Evolutionary conservation across 495 filamentous ascomycete genomes (phyloP), one percentile per base, ranked within the genome.

Genomic region (Podospora bellae-mahoneyi): DNA sequence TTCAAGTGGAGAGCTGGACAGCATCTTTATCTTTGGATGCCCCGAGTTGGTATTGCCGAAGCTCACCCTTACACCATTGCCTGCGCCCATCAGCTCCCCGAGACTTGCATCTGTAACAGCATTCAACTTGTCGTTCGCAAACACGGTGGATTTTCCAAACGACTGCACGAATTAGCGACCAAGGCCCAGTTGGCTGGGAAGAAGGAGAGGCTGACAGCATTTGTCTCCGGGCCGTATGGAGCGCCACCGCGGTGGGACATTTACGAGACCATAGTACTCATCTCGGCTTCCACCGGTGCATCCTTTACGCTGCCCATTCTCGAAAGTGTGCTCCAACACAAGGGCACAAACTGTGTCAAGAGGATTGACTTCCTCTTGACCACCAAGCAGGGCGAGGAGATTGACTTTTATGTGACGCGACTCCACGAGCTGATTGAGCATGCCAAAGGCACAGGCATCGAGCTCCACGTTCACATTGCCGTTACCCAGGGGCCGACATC

Each of bases 21-120:
- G 71, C 90, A 95, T 69, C 82, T 93, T 3, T 92, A 93, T 68
- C 81, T 97, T 5, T 89, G 89, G 70, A 82, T 90, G 66, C 92
- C 91, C 68, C 82, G 80, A 4, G 76, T 96, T 7, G 87, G 84
- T 0, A 86, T 86, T 0, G 73, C 93, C 4, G 90, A 96, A 75
- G 86, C 85, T 0, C 93, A 97, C 65, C 93, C 93, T 0, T 95
- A 94, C 74, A 94, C 92, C 6, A 92, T 96, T 66, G 84, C 88
- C 27, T 83, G 80, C 54, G 76, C 80, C 3, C 82, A 81, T 62
- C 78, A 78, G 67, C 61, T 79, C 26, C 76, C 79, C 1, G 77
- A 77, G 20, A 81, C 77, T 6, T 85, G 82, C 66, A 80, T 80
- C 70, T 85, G 82, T 78, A 84, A 85, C 69, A 83, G 82, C 73